These are phyloP conservation scores for Candida arabinofermentans DNA, from an alignment of 805 yeast species.

Conservation along the genomic window DNA sequence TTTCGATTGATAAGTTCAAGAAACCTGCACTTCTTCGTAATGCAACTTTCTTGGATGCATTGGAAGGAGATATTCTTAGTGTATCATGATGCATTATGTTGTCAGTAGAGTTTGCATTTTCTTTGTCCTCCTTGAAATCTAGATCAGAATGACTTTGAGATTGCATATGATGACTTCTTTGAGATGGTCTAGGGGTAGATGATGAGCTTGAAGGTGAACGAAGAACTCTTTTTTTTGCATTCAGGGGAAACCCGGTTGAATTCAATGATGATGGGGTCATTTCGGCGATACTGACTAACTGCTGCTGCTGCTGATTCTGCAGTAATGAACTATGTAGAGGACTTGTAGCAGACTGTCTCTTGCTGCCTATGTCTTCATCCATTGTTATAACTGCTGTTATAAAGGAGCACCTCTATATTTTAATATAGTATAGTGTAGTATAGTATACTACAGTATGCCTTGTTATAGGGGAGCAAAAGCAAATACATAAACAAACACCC, in stretches of 20 bases:
- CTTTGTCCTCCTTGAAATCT: constrained; percentile 9
- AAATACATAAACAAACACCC: too few relatives aligned
- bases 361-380: too few relatives aligned
- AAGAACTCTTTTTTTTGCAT: constrained; percentile 25
- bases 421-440: too few relatives aligned
- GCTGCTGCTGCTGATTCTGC: constrained; percentile 6
- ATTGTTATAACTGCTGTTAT: too few relatives aligned
- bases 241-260: constrained; percentile 26
- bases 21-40: constrained; percentile 52
- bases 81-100: neutral
- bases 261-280: constrained; percentile 22
- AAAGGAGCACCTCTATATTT: too few relatives aligned
- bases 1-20: constrained; percentile 44
- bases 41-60: constrained; percentile 24
- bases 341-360: neutral
- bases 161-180: constrained; percentile 7
- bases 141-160: neutral
- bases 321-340: neutral
- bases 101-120: constrained; percentile 8
- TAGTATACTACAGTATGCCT: too few relatives aligned
- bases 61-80: constrained; percentile 9
- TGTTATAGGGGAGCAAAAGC: too few relatives aligned
- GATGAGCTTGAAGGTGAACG: constrained; percentile 25
- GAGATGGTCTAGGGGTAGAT: constrained; percentile 19
- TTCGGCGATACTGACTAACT: constrained; percentile 10